Conservation (phyloP, 2,329 filamentous ascomycete genomes). For the Sporothrix phasma region DNA sequence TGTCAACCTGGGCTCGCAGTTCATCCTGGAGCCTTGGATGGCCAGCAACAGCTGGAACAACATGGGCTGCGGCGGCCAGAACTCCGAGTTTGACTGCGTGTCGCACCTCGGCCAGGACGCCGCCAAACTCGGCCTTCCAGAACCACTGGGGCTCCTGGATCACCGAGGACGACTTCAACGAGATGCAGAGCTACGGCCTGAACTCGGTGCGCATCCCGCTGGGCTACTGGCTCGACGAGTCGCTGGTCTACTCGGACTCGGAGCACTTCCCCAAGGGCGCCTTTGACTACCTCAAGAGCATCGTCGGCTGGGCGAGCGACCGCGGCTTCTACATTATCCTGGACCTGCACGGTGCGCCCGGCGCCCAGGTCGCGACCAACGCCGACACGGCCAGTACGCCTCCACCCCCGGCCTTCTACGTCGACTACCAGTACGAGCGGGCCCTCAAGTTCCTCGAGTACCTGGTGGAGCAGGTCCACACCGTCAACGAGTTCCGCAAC, state of each 20-base stretch:
- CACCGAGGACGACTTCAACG: constrained; percentile 36
- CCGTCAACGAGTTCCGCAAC: constrained; percentile 37
- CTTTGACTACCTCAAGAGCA: constrained; percentile 34
- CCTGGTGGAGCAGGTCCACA: constrained; percentile 44
- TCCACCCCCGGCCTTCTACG: constrained; percentile 42
- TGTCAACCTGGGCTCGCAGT: constrained; percentile 28
- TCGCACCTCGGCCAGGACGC: constrained; percentile 35
- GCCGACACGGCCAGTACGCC: constrained; percentile 34
- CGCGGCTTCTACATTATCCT: constrained; percentile 44
- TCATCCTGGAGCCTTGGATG: constrained; percentile 47
- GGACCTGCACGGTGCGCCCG: constrained; percentile 42
- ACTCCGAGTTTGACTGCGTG: constrained; percentile 47
- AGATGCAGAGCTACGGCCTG: constrained; percentile 40
- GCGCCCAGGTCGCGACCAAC: constrained; percentile 35
- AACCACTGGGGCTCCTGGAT: constrained; percentile 43
- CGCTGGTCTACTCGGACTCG: constrained; percentile 34
- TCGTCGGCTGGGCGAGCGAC: constrained; percentile 39
- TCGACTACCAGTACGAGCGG: constrained; percentile 45
- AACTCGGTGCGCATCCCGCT: constrained; percentile 46
- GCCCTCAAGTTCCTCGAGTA: constrained; percentile 45
- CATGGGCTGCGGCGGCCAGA: constrained; percentile 37
- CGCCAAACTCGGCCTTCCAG: constrained; percentile 38
- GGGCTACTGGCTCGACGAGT: constrained; percentile 46
- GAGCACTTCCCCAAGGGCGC: constrained; percentile 43
- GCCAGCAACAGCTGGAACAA: constrained; percentile 33